Evolutionary conservation across 768 basidiomycete species (phyloP), one percentile per base, ranked within the genome.

Genomic region (Cystobasidium tubakii): DNA sequence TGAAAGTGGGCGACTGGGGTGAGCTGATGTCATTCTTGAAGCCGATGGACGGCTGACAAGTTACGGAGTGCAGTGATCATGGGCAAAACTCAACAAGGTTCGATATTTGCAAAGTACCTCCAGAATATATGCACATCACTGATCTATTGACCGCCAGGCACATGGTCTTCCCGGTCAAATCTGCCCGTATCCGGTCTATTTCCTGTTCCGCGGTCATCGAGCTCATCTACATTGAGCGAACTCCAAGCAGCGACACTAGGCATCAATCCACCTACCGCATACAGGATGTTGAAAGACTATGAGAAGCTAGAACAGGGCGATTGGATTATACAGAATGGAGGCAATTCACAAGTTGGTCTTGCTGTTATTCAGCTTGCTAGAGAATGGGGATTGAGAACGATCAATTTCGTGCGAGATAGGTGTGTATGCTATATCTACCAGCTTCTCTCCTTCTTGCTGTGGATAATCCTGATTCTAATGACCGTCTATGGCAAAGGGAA

Each of bases 291-390:
- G 12, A 84, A 84, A 39, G 86, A 89, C 70, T 92, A 88, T 80
- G 84, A 87, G 6, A 77, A 83, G 42, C 84, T 92, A 53, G 75
- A 85, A 64, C 83, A 84, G 62, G 90, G 88, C 1, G 89, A 90
- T 60, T 92, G 88, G 88, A 84, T 94, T 19, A 80, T 93, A 13
- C 91, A 93, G 81, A 93, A 92, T 75, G 91, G 90, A 31, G 88
- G 87, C 23, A 93, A 93, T 77, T 60, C 34, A 13, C 70, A 89
- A 88, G 88, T 90, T 17, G 91, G 91, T 15, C 89, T 92, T 83
- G 87, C 88, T 0, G 89, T 92, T 27, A 90, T 92, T 62, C 91
- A 92, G 77, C 88, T 94, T 44, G 90, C 90, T n/a, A 87, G 85
- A 34, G 83, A 85, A 19, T 84, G 83, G 62, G 88, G 89, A 6